Conservation (phyloP, 129 eudicot genomes). For the Flaveria sonorensis region DNA sequence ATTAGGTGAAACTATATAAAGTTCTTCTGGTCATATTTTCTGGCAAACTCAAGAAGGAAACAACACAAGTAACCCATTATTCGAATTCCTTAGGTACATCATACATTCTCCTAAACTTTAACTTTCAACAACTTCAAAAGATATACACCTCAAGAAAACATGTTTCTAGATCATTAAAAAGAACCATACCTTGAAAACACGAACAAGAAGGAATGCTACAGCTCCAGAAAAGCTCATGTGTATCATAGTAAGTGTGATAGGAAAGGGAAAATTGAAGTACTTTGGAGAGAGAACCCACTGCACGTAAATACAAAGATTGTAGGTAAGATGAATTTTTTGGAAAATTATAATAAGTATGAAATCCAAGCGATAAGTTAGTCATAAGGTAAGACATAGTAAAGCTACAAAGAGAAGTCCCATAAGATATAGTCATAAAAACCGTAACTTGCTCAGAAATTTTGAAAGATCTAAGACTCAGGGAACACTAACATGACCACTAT, state of each 20-base stretch:
- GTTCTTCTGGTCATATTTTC: slow-evolving; percentile 4
- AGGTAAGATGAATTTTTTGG: background rate
- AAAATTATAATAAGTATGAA: background rate
- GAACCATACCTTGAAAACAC: slow-evolving; percentile 83
- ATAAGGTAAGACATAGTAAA: slow-evolving; percentile 10
- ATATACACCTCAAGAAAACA: slow-evolving; percentile 1
- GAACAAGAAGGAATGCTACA: slow-evolving; percentile 84
- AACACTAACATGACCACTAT: slow-evolving; percentile 8
- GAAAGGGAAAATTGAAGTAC: slow-evolving; percentile 90
- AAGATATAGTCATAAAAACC: background rate
- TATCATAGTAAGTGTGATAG: slow-evolving; percentile 96
- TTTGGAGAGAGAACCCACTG: slow-evolving; percentile 99
- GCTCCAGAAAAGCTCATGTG: slow-evolving; percentile 98
- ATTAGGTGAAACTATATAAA: background rate
- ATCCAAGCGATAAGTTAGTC: background rate
- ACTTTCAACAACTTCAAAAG: background rate
- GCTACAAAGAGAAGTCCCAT: slow-evolving; percentile 15
- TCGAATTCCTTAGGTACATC: background rate
- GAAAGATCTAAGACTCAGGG: slow-evolving; percentile 6
- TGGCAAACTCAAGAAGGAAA: slow-evolving; percentile 11
- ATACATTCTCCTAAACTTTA: slow-evolving; percentile 12
- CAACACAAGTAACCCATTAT: slow-evolving; percentile 2
- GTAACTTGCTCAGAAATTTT: slow-evolving; percentile 13
- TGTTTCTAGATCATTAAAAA: background rate
- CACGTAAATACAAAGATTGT: slow-evolving; percentile 24